Conservation (phyloP, 768 basidiomycete species). For the Boletellus sp. region DNA sequence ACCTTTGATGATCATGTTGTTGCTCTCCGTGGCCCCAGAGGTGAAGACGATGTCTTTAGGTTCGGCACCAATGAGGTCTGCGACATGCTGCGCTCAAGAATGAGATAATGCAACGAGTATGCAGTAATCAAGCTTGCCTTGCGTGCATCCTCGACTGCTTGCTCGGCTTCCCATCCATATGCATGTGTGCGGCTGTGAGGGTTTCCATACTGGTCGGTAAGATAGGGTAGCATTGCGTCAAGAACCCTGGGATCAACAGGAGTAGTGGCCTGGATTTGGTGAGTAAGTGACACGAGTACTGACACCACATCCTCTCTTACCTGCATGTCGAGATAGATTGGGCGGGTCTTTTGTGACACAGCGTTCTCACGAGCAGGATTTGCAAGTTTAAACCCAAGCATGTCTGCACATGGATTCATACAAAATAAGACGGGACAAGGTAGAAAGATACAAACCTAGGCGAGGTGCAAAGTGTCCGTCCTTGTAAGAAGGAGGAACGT, state of each 20-base stretch:
- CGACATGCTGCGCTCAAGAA: constrained; percentile 60
- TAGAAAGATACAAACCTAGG: constrained; percentile 45
- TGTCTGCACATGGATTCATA: constrained; percentile 49
- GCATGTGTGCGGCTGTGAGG: constrained; percentile 98
- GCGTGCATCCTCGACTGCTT: constrained; percentile 88
- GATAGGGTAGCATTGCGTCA: constrained; percentile 93
- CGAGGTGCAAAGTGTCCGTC: constrained; percentile 68
- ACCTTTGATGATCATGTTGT: constrained; percentile 97
- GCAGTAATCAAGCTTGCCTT: constrained; percentile 46
- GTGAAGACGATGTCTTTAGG: constrained; percentile 96
- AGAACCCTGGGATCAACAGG: constrained; percentile 96
- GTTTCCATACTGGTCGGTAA: constrained; percentile 96
- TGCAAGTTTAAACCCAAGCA: constrained; percentile 85
- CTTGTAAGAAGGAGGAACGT: constrained; percentile 70
- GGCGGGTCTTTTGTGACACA: constrained; percentile 61
- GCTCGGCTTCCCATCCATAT: constrained; percentile 98
- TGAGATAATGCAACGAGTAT: neutral
- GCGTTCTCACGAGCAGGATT: constrained; percentile 56
- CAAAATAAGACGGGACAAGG: neutral
- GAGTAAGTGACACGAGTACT: constrained; percentile 1
- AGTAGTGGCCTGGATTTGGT: constrained; percentile 75
- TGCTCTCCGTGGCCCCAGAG: constrained; percentile 95
- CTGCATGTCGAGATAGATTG: constrained; percentile 99
- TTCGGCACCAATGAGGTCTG: constrained; percentile 90
- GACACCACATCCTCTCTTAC: constrained; percentile 36